Conservation (phyloP, 2,329 filamentous ascomycete genomes). For the Cordyceps javanica region DNA sequence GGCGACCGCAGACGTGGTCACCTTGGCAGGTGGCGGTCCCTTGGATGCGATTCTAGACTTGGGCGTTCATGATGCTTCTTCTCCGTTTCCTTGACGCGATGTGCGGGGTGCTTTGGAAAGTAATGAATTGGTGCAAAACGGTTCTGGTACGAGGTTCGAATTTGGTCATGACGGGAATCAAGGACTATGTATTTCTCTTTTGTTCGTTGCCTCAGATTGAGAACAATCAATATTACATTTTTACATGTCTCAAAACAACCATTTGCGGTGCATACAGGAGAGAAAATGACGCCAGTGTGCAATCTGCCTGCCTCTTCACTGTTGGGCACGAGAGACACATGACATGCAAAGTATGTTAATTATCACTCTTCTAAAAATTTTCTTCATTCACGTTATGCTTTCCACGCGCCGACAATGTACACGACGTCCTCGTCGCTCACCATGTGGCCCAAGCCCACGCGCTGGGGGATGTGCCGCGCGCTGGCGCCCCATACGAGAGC, state of each 20-base stretch:
- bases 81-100: neutral
- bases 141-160: neutral
- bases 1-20: neutral
- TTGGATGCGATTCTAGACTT: neutral
- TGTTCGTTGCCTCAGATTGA: slow-evolving; percentile 9
- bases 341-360: neutral
- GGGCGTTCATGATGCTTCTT: neutral
- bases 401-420: slow-evolving; percentile 60
- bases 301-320: neutral
- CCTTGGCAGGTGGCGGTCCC: neutral
- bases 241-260: too few relatives aligned
- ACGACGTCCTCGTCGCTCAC: slow-evolving; percentile 68
- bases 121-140: slow-evolving; percentile 5
- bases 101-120: slow-evolving; percentile 9
- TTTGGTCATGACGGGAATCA: neutral
- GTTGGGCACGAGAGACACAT: neutral
- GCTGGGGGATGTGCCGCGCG: slow-evolving; percentile 87
- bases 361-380: too few relatives aligned
- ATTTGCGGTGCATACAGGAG: too few relatives aligned
- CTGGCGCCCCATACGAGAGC: slow-evolving; percentile 96
- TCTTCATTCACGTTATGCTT: slow-evolving; percentile 38
- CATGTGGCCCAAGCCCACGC: slow-evolving; percentile 77
- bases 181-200: slow-evolving; percentile 7
- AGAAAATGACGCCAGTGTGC: too few relatives aligned
- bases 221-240: slow-evolving; percentile 12